Evolutionary conservation across 306 rosid genomes (phyloP).

Genomic region (Trifolium dubium): DNA sequence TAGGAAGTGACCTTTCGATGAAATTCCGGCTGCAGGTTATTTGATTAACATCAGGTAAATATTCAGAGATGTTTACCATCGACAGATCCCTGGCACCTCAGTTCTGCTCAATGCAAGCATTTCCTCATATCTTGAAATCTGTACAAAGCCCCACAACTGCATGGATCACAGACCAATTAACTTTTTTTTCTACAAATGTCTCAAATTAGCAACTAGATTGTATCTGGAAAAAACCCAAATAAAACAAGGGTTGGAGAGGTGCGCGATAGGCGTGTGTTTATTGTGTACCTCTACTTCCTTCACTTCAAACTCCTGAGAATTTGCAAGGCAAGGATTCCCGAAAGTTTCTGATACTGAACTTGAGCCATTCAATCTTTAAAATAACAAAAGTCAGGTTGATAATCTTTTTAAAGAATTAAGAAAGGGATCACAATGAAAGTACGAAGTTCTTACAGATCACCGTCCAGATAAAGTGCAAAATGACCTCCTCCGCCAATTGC

Average conservation of each 20-base stretch:
- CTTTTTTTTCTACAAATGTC: background rate
- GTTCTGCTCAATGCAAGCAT: constrained; percentile 70
- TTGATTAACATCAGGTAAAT: background rate
- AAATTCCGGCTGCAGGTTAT: constrained; percentile 17
- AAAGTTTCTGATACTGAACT: constrained; percentile 88
- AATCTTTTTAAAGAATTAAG: background rate
- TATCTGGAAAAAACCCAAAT: background rate
- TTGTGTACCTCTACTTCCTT: constrained; percentile 86
- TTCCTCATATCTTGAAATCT: constrained; percentile 79
- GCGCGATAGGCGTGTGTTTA: background rate
- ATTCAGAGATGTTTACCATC: constrained; percentile 54
- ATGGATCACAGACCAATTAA: constrained; percentile 31
- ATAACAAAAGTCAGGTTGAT: constrained; percentile 20
- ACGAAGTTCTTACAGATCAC: constrained; percentile 74
- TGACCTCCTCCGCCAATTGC: constrained; percentile 94
- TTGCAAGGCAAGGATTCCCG: constrained; percentile 92
- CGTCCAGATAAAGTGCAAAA: constrained; percentile 86
- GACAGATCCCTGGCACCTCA: constrained; percentile 85
- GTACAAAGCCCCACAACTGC: constrained; percentile 96
- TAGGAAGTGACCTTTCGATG: constrained; percentile 1
- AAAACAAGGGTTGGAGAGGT: background rate
- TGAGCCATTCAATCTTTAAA: constrained; percentile 79
- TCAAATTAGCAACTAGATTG: constrained; percentile 2
- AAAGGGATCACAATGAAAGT: background rate
- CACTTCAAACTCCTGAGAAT: constrained; percentile 78